Base-by-base conservation (phyloP, 2,329 filamentous ascomycete genomes). In the Xylariaceae sp. region DNA sequence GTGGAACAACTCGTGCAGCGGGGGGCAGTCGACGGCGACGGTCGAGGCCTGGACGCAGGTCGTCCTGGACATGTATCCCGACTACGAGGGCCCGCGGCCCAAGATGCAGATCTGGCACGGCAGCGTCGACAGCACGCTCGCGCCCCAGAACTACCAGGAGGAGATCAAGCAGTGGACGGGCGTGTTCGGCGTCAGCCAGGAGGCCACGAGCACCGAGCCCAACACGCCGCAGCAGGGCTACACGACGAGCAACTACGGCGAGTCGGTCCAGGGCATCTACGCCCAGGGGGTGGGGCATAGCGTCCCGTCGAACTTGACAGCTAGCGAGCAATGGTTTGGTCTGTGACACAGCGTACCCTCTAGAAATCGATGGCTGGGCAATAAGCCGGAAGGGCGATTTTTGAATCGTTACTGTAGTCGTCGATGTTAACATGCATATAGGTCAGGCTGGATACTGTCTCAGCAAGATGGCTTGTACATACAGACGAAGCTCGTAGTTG, bases 41-140 rank as follows among this genome's bases (percentile, higher is more conserved):
- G 72, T 77, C 0, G 71, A 77, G 45, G 69, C 77, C 50, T 83
- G 80, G 81, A 77, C 75, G 29, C 73, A 78, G 50, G 71, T 78
- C 14, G 79, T 75, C 2, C 68, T 77, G 6, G 71, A 72, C 52
- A 76, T 76, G 76, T 79, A 82, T 61, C 77, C 79, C 0, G 77
- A 75, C 4, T 84, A 83, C 64, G 71, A 70, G 16, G 81, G 81
- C 2, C 52, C 74, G 0, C 73, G 80, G 2, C 82, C 83, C 2
- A 77, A 75, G 52, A 81, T 86, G 77, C 80, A 83, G 66, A 77
- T 85, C 65, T 85, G 80, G 73, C 83, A 86, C 65, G 83, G 83
- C 41, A 78, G 76, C 40, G 69, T 67, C 2, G 83, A 86, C 65
- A 69, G 68, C 10, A 82, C 77, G 0, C 73, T 86, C 9, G 72